Percentiles rank a stretch among this genome's conserved stretches.
These are phyloP conservation scores for Nigrospora osmanthi DNA, from an alignment of 2,329 filamentous ascomycete genomes.

Conservation along the genomic window DNA sequence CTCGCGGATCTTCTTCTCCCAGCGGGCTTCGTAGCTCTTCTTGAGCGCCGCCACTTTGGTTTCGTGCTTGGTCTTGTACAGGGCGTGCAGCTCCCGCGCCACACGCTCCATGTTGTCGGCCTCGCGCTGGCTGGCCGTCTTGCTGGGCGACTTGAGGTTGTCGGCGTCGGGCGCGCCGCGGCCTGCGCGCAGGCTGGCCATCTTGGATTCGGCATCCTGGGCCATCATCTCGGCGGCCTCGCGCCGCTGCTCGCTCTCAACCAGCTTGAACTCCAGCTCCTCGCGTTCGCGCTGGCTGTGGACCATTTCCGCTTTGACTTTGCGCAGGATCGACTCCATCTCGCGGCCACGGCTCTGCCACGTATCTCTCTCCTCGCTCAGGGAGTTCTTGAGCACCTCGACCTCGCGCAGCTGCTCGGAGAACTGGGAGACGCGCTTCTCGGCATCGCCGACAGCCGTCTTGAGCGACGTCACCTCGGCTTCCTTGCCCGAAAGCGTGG, in stretches of 20 bases:
- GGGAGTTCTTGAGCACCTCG: slow-evolving; percentile 58
- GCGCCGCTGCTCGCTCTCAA: slow-evolving; percentile 67
- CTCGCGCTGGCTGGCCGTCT: slow-evolving; percentile 41
- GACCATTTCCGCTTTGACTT: slow-evolving; percentile 75
- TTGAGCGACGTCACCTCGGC: slow-evolving; percentile 86
- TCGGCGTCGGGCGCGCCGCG: slow-evolving; percentile 34
- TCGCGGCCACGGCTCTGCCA: slow-evolving; percentile 83
- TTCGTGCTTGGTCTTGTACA: slow-evolving; percentile 97
- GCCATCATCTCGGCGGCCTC: slow-evolving; percentile 70
- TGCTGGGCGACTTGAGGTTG: slow-evolving; percentile 27
- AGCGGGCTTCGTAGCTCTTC: slow-evolving; percentile 75
- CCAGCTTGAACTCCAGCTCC: slow-evolving; percentile 64
- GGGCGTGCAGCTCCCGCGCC: slow-evolving; percentile 81
- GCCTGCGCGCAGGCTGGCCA: slow-evolving; percentile 64
- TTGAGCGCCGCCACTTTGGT: slow-evolving; percentile 89
- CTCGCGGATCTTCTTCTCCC: slow-evolving; percentile 80
- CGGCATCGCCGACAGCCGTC: slow-evolving; percentile 79
- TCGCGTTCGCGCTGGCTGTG: slow-evolving; percentile 74
- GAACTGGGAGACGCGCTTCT: slow-evolving; percentile 82
- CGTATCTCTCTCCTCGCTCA: slow-evolving; percentile 66
- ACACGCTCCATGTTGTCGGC: slow-evolving; percentile 87
- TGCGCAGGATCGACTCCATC: slow-evolving; percentile 73
- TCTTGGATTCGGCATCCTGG: slow-evolving; percentile 67
- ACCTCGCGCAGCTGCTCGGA: slow-evolving; percentile 79
- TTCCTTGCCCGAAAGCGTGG: slow-evolving; percentile 85